phyloP scores from a whole-genome alignment of 176 grass and related monocot genomes.

The Cenchrus americanus region DNA sequence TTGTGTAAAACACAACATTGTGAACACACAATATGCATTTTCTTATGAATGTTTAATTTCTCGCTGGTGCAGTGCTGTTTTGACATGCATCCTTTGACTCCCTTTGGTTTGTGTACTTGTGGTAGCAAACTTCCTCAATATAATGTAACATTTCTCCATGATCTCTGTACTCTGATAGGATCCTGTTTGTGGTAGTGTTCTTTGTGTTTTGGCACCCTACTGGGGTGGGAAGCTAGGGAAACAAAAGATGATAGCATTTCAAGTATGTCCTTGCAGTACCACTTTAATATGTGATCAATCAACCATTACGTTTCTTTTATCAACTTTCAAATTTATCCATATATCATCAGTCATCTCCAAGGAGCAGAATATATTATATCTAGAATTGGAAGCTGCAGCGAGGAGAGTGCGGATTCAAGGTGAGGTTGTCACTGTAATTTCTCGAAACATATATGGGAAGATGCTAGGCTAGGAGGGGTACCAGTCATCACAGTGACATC shows the following conservation, averaged over 20 bases:
- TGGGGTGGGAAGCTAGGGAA: conserved; percentile 39
- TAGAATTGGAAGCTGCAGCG: conserved; percentile 53
- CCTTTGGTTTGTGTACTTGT: too few species aligned
- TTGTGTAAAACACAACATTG: too few species aligned
- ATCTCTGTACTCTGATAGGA: conserved; percentile 44
- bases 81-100: too few species aligned
- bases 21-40: too few species aligned
- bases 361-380: conserved; percentile 63
- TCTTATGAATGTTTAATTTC: too few species aligned
- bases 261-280: conserved; percentile 40
- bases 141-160: too few species aligned
- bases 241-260: conserved; percentile 58
- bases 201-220: conserved; percentile 66
- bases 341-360: conserved; percentile 57
- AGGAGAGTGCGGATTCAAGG: conserved; percentile 65
- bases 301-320: not conserved
- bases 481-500: too few species aligned
- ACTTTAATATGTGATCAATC: not conserved
- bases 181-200: conserved; percentile 72
- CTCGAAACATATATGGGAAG: too few species aligned
- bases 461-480: too few species aligned
- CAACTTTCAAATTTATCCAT: conserved; percentile 1
- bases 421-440: conserved; percentile 63
- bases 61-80: too few species aligned
- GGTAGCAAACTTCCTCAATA: too few species aligned